Conservation (phyloP, 495 filamentous ascomycete species). For the Penicillium coprophilum region DNA sequence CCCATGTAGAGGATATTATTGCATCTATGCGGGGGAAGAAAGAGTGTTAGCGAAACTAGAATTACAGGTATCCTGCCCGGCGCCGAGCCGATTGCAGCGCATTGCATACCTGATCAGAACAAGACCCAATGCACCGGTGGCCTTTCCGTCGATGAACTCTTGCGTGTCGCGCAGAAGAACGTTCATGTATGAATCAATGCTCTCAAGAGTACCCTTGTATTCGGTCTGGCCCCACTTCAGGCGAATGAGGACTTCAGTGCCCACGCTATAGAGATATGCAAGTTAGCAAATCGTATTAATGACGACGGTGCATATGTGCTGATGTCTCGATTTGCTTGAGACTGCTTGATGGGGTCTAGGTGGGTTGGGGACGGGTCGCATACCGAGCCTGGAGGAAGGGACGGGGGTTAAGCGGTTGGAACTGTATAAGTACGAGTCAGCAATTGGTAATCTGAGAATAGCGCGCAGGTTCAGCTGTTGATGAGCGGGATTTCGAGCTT, state of each 20-base stretch:
- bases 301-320: not conserved
- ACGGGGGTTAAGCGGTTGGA: conserved; percentile 86
- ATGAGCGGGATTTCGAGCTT: conserved; percentile 14
- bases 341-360: conserved; percentile 1
- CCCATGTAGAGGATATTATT: conserved; percentile 96
- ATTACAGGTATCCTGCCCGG: not conserved
- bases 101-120: conserved; percentile 79
- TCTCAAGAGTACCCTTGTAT: conserved; percentile 89
- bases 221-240: conserved; percentile 98
- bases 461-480: not conserved
- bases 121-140: conserved; percentile 77
- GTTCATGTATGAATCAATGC: conserved; percentile 98
- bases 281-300: not conserved
- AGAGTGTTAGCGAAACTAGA: conserved; percentile 21
- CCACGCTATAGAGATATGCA: conserved; percentile 58
- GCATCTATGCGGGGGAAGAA: conserved; percentile 52
- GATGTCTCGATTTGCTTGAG: not conserved
- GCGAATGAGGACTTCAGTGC: conserved; percentile 83
- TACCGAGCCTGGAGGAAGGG: conserved; percentile 87
- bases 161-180: conserved; percentile 85
- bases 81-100: not conserved
- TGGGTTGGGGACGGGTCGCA: conserved; percentile 26
- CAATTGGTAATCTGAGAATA: not conserved
- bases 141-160: conserved; percentile 88
- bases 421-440: conserved; percentile 44